Base-by-base conservation (phyloP, 805 yeast species). In the Hanseniaspora valbyensis region DNA sequence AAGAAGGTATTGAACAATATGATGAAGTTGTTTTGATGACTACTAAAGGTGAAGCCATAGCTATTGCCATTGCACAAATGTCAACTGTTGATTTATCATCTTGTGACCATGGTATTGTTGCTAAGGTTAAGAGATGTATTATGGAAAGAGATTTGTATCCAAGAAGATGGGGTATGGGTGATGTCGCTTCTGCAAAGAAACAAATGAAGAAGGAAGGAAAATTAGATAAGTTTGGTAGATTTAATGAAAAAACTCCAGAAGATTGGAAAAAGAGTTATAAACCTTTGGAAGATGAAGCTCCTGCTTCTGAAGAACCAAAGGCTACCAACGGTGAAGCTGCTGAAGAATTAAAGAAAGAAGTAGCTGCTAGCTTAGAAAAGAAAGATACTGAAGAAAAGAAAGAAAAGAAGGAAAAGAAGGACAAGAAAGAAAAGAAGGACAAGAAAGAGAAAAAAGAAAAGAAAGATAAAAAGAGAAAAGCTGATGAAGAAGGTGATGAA, bases 61-160 rank as follows among this genome's bases (percentile, higher is more conserved):
- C 98, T 53, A 81, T 92, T 62, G 98, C 95, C 67, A 81, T 89
- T 70, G 96, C 97, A 53, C 96, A 90, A 73, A 92, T 92, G 98
- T 83, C 97, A 53, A 87, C 96, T 54, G 96, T 89, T 54, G 98
- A 92, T 66, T 76, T 92, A 61, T 89, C 96, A 55, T 72, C 92
- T 29, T 90, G 97, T 71, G 98, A 92, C 69, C 98, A 92, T 66
- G 98, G 98, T 63, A 88, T 89, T 54, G 98, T 90, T 63, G 96
- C 98, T 58, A 88, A 86, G 75, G 95, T 92, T 64, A 92, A 92
- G 78, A 85, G 98, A 75, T 90, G 97, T 75, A 92, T 92, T 62
- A 92, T 92, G 98, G 98, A 92, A 74, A 83, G 98, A 74, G 98
- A 92, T 69, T 79, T 95, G 48, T 92, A 92, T 70, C 98, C 98